Evolutionary conservation across 495 filamentous ascomycete genomes (phyloP).

Genomic region (Penicillium robsamsonii): DNA sequence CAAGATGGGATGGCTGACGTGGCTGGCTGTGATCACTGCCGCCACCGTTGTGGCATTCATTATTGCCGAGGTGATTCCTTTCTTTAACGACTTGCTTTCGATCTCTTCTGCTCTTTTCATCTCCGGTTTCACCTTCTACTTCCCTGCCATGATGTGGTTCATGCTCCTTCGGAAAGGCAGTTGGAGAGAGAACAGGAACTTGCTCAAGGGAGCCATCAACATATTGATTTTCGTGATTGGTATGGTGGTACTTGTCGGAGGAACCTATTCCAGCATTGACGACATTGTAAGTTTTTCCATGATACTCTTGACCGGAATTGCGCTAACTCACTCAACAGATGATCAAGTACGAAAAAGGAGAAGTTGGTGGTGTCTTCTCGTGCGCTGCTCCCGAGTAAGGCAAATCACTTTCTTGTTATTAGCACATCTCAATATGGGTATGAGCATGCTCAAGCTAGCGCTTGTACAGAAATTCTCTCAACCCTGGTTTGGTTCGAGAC

Average conservation of each 20-base stretch:
- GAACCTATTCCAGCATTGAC: conserved; percentile 55
- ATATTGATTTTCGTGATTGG: conserved; percentile 34
- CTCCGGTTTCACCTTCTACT: conserved; percentile 33
- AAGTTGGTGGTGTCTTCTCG: conserved; percentile 48
- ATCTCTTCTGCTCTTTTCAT: conserved; percentile 50
- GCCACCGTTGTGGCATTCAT: conserved; percentile 64
- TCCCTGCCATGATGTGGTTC: conserved; percentile 62
- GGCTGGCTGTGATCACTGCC: conserved; percentile 52
- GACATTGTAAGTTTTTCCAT: conserved; percentile 53
- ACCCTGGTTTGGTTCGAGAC: conserved; percentile 8
- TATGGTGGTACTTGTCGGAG: conserved; percentile 51
- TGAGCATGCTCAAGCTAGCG: conserved; percentile 9
- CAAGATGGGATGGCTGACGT: conserved; percentile 54
- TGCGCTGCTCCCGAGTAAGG: conserved; percentile 32
- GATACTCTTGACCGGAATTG: background rate
- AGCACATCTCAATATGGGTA: background rate
- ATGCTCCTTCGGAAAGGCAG: conserved; percentile 46
- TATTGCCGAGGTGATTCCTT: conserved; percentile 67
- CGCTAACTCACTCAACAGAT: conserved; percentile 31
- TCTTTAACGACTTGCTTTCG: conserved; percentile 62
- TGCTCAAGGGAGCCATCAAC: conserved; percentile 25
- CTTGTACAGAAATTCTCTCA: conserved; percentile 2
- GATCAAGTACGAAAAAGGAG: conserved; percentile 41
- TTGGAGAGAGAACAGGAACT: conserved; percentile 35
- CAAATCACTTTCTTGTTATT: background rate